Conservation (phyloP, 345 rosid genomes). For the Dipteronia sinensis region DNA sequence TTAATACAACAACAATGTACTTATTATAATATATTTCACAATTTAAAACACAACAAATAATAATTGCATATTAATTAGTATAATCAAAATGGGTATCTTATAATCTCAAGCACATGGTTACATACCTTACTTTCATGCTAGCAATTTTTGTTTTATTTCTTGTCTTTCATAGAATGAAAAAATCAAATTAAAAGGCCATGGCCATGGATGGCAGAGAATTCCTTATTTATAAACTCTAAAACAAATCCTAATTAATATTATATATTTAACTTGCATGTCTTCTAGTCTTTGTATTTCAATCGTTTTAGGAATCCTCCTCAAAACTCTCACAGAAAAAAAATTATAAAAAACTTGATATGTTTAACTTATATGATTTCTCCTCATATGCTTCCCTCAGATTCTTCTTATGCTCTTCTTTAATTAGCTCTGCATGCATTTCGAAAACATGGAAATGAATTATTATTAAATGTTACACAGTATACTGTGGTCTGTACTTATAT, state of each 20-base stretch:
- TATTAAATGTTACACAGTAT: background rate
- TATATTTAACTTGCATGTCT: conserved; percentile 41
- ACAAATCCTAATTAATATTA: conserved; percentile 9
- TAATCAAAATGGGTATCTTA: conserved; percentile 29
- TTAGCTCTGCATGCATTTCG: conserved; percentile 30
- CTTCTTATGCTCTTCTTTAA: conserved; percentile 47
- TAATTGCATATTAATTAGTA: background rate
- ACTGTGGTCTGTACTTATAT: background rate
- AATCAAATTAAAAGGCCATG: conserved; percentile 22
- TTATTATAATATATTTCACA: conserved; percentile 17
- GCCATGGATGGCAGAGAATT: conserved; percentile 48
- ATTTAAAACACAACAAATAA: background rate
- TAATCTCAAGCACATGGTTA: conserved; percentile 47
- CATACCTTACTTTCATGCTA: conserved; percentile 47
- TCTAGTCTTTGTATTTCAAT: conserved; percentile 59
- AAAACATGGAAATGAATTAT: conserved; percentile 16
- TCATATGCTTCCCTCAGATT: conserved; percentile 53
- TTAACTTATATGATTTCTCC: conserved; percentile 51
- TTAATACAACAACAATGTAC: conserved; percentile 1
- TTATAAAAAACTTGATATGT: conserved; percentile 24
- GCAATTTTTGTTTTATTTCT: conserved; percentile 39
- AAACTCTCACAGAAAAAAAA: conserved; percentile 32
- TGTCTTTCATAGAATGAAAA: conserved; percentile 34
- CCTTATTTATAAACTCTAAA: conserved; percentile 43
- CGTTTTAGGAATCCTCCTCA: conserved; percentile 59